Percentiles rank a stretch among this genome's conserved stretches.
Conservation (phyloP, 1,284 basidiomycete genomes). For the Irpex rosettiformis region DNA sequence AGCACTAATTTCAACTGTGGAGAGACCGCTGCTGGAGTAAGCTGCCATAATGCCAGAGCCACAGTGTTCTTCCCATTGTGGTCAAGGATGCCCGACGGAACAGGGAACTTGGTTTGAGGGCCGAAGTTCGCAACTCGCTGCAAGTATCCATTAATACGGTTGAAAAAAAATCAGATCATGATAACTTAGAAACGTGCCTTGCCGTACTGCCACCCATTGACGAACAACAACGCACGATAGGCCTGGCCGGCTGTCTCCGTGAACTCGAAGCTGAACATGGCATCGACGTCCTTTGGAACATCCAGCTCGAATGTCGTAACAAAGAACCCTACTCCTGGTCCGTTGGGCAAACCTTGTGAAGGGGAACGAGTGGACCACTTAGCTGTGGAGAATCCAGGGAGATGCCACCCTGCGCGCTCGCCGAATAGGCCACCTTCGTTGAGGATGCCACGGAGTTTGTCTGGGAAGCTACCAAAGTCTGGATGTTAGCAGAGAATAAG, state of each 20-base stretch:
- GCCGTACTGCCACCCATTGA: slow-evolving; percentile 88
- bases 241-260: slow-evolving; percentile 34
- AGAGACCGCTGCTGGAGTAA: slow-evolving; percentile 45
- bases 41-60: slow-evolving; percentile 67
- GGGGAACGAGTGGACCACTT: slow-evolving; percentile 55
- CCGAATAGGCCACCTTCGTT: slow-evolving; percentile 82
- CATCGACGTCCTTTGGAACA: slow-evolving; percentile 58
- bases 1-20: slow-evolving; percentile 54
- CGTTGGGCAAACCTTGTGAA: slow-evolving; percentile 51
- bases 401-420: slow-evolving; percentile 79
- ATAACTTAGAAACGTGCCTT: slow-evolving; percentile 48
- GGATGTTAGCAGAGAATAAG: not conserved
- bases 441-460: slow-evolving; percentile 64
- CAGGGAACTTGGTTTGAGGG: slow-evolving; percentile 75
- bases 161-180: not conserved
- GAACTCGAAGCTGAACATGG: slow-evolving; percentile 67
- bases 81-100: slow-evolving; percentile 72
- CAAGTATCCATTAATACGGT: slow-evolving; percentile 5
- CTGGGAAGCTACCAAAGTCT: slow-evolving; percentile 47
- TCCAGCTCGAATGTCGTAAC: slow-evolving; percentile 64
- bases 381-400: slow-evolving; percentile 68
- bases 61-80: slow-evolving; percentile 70
- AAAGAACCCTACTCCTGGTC: slow-evolving; percentile 77
- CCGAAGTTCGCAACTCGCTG: slow-evolving; percentile 37
- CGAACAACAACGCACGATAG: slow-evolving; percentile 72